Base-by-base conservation (phyloP, 2,329 filamentous ascomycete genomes). In the Trichophyton equinum region DNA sequence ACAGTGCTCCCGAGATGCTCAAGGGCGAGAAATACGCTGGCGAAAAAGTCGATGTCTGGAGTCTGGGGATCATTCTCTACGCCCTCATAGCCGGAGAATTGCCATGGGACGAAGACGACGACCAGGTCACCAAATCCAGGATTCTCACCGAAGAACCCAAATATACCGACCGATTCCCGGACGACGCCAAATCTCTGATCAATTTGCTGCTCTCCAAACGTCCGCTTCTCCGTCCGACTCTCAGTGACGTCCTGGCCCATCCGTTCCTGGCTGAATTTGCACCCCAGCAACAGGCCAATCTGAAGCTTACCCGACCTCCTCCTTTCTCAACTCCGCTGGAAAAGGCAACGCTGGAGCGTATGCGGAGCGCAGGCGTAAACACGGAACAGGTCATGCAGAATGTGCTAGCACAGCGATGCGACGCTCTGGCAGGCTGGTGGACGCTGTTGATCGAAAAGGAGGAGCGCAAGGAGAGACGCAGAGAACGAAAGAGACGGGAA, bases 31-130 rank as follows among this genome's bases (percentile, higher is more conserved):
- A 95, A 74, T 99, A 99, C 71, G 94, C 91, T 0, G 92, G 91
- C 27, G 91, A 96, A 77, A 97, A 96, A 77, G 92, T 99, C 57
- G 94, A 99, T 70, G 91, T 99, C 3, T 99, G 94, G 94, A 97
- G 92, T 74, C 88, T 91, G 71, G 91, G 91, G 63, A 91, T 96
- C 65, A 96, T 96, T 69, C 81, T 94, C 49, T 94, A 90, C 73
- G 89, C 91, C 44, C 77, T 94, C 65, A 78, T 94, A 36, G 88
- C 89, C 30, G 89, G 89, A 61, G 82, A 89, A 64, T 79, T 99
- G 46, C 94, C 94, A 0, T 99, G 95, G 68, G 94, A 99, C 74
- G 94, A 97, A 65, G 94, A 99, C 71, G 88, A 95, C 69, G 94
- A 99, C 71, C 87, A 84, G 65, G 81, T 86, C 36, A 99, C 94